Base-by-base conservation (phyloP, 2,329 filamentous ascomycete genomes). In the Penicillium vulpinum region DNA sequence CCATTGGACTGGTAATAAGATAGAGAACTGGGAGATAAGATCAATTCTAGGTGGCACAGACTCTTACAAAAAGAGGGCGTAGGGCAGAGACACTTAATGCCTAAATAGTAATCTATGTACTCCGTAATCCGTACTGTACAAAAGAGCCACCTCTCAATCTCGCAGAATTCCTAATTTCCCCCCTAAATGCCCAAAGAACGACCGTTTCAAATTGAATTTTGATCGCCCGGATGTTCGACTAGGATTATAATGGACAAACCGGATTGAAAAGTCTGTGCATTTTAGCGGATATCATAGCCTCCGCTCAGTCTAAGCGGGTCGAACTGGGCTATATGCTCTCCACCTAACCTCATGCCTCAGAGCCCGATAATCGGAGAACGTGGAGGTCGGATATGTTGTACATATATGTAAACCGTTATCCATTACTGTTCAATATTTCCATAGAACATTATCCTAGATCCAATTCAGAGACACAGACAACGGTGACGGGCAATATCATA, bases 241-340 rank as follows among this genome's bases (percentile, higher is more conserved):
- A 56, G 48, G 40, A 56, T 56, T 9, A 46, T 22, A 56, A 45
- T 46, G 35, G 40, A 56, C 54, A 46, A 52, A 52, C 53, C 35
- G 47, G 35, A 52, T 28, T 8, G 28, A 18, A 31, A 26, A 56
- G 48, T 52, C 48, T 52, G 48, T 56, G 48, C 48, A 46, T 52
- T 16, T 49, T 43, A 50, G 39, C 45, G 48, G 40, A 52, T 56
- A 46, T 41, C 18, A 15, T 56, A 16, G 47, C 40, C 28, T 56
- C 54, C 54, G 40, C 53, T 41, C 40, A 46, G 2, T 6, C 28
- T 35, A 51, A 56, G 54, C 52, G 46, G 49, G 40, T 52, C 41
- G 41, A 52, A 51, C 33, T 56, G 35, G 43, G 29, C 28, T 31
- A 28, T 16, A n/a, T 41, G 8, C 54, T 52, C 48, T 56, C 54